Evolutionary conservation across 2,329 filamentous ascomycete species (phyloP).

Genomic region (Emericellopsis atlantica): DNA sequence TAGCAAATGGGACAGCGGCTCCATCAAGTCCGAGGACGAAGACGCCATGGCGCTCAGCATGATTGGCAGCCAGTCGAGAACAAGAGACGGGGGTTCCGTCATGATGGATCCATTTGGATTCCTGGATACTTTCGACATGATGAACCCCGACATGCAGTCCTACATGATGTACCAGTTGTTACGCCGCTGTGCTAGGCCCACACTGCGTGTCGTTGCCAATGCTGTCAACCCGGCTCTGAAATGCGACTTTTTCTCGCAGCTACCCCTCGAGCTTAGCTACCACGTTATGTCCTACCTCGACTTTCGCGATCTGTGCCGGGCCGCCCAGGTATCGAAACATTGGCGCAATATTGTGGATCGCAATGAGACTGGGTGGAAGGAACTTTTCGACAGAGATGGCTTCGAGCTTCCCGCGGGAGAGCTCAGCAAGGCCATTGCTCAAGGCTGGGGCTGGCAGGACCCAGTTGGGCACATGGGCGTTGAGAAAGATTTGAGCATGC

Average conservation of each 20-base stretch:
- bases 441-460: conserved; percentile 98
- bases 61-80: conserved; percentile 7
- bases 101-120: conserved; percentile 75
- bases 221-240: conserved; percentile 90
- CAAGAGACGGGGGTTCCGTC: conserved; percentile 9
- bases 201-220: conserved; percentile 77
- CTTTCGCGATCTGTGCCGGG: conserved; percentile 72
- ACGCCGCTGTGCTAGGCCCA: conserved; percentile 75
- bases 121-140: conserved; percentile 79
- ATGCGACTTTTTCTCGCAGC: conserved; percentile 76
- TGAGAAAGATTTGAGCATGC: conserved; percentile 66
- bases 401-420: conserved; percentile 71
- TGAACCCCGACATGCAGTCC: conserved; percentile 84
- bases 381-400: conserved; percentile 74
- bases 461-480: conserved; percentile 61
- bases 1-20: conserved; percentile 25
- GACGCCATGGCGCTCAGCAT: conserved; percentile 11
- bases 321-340: conserved; percentile 84
- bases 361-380: conserved; percentile 94
- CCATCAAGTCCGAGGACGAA: conserved; percentile 19
- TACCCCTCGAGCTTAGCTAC: conserved; percentile 77
- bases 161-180: conserved; percentile 97
- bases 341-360: conserved; percentile 87
- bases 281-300: conserved; percentile 83
- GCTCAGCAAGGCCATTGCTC: conserved; percentile 69